phyloP scores from a whole-genome alignment of 1,284 basidiomycete genomes.

The Schizophyllum commune region DNA sequence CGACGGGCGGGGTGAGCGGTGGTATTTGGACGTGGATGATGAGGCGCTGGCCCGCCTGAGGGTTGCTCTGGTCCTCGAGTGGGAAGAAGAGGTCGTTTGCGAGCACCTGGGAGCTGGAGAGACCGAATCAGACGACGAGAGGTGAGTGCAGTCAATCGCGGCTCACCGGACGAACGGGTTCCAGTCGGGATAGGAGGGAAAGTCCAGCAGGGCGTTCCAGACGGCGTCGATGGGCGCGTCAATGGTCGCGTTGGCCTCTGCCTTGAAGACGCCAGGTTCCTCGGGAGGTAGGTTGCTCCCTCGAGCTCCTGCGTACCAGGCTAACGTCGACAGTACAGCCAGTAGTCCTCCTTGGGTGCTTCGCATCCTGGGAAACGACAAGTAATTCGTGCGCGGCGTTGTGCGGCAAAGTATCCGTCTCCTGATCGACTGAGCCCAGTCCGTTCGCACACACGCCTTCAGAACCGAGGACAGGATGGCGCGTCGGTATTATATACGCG shows the following conservation, averaged over 20 bases:
- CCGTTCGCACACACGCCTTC: too few species aligned
- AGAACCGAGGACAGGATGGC: too few species aligned
- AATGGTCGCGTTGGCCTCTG: conserved; percentile 17
- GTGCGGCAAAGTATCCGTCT: too few species aligned
- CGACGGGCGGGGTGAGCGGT: conserved; percentile 20
- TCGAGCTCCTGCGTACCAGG: neutral
- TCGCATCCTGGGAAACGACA: too few species aligned
- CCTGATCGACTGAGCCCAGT: too few species aligned
- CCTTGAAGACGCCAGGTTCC: conserved; percentile 18
- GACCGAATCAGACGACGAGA: neutral
- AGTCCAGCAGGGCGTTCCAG: conserved; percentile 21
- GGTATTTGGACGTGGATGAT: conserved; percentile 23
- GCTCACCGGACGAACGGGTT: conserved; percentile 23
- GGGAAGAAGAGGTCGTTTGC: conserved; percentile 19
- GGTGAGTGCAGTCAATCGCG: too few species aligned
- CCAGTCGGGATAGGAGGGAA: conserved; percentile 23
- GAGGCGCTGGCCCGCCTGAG: conserved; percentile 15
- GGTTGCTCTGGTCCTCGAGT: conserved; percentile 15
- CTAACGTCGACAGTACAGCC: too few species aligned
- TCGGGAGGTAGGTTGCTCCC: conserved; percentile 15
- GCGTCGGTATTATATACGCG: too few species aligned
- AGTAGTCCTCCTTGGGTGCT: too few species aligned
- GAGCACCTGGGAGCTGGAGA: conserved; percentile 20
- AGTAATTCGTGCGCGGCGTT: too few species aligned
- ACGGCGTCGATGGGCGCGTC: conserved; percentile 19